phyloP scores from a whole-genome alignment of 2,329 filamentous ascomycete genomes.

The Fusarium sp. region DNA sequence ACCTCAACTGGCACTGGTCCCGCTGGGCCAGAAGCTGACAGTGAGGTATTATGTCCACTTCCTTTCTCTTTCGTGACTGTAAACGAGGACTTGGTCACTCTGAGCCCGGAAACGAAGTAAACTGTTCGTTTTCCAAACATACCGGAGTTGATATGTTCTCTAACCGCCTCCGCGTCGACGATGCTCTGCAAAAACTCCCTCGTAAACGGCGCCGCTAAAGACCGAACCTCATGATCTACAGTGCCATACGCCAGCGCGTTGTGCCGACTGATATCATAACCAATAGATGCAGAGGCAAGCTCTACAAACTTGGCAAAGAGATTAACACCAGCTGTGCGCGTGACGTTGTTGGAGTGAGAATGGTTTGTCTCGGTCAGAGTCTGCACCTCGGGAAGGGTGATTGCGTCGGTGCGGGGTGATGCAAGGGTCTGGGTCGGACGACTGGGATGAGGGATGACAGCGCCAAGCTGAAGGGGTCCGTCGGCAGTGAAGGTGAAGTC shows the following conservation, averaged over 20 bases:
- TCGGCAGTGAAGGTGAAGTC: background rate
- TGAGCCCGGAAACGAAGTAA: background rate
- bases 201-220: background rate
- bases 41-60: fast-evolving
- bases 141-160: fast-evolving
- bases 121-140: background rate
- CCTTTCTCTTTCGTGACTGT: background rate
- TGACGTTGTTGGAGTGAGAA: background rate
- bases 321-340: background rate
- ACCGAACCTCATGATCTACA: background rate
- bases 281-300: background rate
- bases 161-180: fast-evolving
- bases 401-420: background rate
- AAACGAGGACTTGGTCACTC: fast-evolving
- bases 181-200: background rate
- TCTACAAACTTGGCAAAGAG: background rate
- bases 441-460: background rate
- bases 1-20: fast-evolving
- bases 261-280: background rate
- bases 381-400: background rate
- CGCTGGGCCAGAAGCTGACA: background rate
- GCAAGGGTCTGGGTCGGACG: background rate
- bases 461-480: background rate
- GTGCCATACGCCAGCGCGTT: background rate
- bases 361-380: background rate